Percentiles rank a stretch among this genome's conserved stretches.
These are phyloP conservation scores for Pleurotus sapidus DNA, from an alignment of 768 basidiomycete genomes.

Conservation along the genomic window DNA sequence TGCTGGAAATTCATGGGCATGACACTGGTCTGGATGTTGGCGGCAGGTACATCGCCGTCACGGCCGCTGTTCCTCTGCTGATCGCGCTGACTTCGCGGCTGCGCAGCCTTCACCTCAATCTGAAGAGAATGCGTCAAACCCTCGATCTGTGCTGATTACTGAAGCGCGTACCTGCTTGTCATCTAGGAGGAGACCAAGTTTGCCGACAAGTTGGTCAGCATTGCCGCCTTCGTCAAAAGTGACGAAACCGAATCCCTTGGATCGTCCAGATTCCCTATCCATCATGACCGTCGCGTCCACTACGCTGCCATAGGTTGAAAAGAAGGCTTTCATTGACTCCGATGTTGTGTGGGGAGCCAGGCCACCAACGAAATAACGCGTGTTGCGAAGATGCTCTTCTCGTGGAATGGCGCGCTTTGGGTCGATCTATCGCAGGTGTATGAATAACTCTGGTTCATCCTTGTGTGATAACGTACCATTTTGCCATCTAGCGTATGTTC, in stretches of 20 bases:
- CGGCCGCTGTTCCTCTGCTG: constrained; percentile 36
- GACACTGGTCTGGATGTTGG: constrained; percentile 35
- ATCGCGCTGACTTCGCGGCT: constrained; percentile 65
- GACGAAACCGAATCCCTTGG: constrained; percentile 85
- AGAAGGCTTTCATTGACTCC: constrained; percentile 70
- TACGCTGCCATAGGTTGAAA: constrained; percentile 72
- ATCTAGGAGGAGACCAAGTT: constrained; percentile 66
- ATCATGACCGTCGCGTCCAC: constrained; percentile 87
- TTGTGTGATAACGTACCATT: constrained; percentile 43
- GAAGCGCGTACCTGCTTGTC: constrained; percentile 62
- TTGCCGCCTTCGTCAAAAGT: constrained; percentile 70
- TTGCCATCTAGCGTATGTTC: constrained; percentile 76
- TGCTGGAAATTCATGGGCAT: constrained; percentile 61
- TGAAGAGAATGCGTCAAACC: constrained; percentile 19
- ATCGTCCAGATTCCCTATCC: constrained; percentile 70
- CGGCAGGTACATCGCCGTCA: constrained; percentile 19
- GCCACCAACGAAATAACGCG: constrained; percentile 82
- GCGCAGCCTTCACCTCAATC: constrained; percentile 85
- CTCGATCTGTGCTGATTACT: background rate
- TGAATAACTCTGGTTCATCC: background rate
- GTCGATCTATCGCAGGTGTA: constrained; percentile 57
- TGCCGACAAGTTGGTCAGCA: constrained; percentile 65
- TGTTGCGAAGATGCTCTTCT: constrained; percentile 72
- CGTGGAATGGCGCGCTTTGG: constrained; percentile 86
- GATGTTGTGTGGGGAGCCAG: constrained; percentile 65